Evolutionary conservation across 768 basidiomycete species (phyloP).

Genomic region (Guyanaporus albipodus): DNA sequence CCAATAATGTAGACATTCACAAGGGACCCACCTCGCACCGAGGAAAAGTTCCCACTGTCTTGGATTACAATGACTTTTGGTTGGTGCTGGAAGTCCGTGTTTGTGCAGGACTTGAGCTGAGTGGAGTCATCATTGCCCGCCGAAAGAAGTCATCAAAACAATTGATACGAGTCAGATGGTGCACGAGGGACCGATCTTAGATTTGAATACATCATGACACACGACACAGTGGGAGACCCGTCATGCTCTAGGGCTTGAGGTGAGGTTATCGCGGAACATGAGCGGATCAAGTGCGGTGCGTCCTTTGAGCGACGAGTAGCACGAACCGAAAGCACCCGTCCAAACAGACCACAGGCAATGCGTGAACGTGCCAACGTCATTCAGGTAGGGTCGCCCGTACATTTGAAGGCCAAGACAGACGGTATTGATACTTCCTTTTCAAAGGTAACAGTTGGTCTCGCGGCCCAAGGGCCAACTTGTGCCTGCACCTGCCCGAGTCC

Average conservation of each 20-base stretch:
- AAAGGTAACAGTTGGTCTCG: too few relatives aligned
- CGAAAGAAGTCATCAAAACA: slow-evolving; percentile 9
- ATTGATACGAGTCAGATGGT: neutral
- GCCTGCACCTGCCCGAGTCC: too few relatives aligned
- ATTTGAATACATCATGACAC: slow-evolving; percentile 1
- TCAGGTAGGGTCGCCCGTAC: too few relatives aligned
- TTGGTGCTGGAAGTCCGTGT: neutral
- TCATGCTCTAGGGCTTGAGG: neutral
- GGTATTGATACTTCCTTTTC: too few relatives aligned
- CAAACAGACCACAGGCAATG: too few relatives aligned
- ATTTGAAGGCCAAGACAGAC: too few relatives aligned
- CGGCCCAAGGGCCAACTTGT: too few relatives aligned
- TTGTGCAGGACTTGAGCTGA: neutral
- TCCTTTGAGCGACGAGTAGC: neutral
- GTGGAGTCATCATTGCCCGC: neutral
- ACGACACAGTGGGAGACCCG: slow-evolving; percentile 3
- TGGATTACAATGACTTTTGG: neutral
- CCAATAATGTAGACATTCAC: neutral
- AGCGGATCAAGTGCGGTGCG: slow-evolving; percentile 7
- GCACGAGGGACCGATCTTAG: neutral
- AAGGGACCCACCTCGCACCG: slow-evolving; percentile 3
- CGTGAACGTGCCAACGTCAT: too few relatives aligned
- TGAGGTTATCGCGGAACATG: slow-evolving; percentile 11
- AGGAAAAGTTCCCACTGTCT: neutral
- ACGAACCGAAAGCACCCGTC: neutral